Conservation (phyloP, 2,329 filamentous ascomycete species). For the Monosporascus ibericus region DNA sequence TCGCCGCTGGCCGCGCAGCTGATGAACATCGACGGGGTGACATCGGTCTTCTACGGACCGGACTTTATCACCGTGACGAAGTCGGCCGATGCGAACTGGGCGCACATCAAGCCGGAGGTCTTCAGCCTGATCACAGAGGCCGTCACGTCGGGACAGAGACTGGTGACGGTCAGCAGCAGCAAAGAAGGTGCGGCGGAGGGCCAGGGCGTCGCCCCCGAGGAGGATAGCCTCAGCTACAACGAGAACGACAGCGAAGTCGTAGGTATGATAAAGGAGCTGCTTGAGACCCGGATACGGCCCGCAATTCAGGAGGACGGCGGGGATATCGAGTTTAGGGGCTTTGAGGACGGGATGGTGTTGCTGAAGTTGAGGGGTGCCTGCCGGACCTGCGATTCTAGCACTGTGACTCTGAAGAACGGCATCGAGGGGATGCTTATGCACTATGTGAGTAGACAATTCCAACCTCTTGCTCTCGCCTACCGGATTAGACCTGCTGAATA, state of each 20-base stretch:
- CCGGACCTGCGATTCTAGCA: constrained; percentile 92
- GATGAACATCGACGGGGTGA: constrained; percentile 92
- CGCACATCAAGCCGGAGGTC: constrained; percentile 89
- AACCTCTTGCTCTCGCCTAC: neutral
- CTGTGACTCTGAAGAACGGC: constrained; percentile 92
- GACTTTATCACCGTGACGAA: constrained; percentile 99
- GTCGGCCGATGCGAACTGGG: constrained; percentile 81
- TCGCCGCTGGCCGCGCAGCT: constrained; percentile 87
- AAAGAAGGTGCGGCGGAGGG: constrained; percentile 41
- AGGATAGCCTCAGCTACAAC: constrained; percentile 74
- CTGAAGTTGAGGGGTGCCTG: constrained; percentile 89
- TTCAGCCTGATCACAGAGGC: constrained; percentile 93
- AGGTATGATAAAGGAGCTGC: constrained; percentile 95
- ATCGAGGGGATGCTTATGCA: constrained; percentile 99
- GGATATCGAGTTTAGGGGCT: constrained; percentile 92
- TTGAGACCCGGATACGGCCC: constrained; percentile 90
- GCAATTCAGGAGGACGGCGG: constrained; percentile 97
- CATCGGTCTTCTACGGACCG: constrained; percentile 84
- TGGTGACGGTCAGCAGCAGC: constrained; percentile 67
- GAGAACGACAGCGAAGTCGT: constrained; percentile 92
- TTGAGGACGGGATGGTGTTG: constrained; percentile 76
- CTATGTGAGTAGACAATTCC: constrained; percentile 56
- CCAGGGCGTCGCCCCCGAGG: constrained; percentile 36
- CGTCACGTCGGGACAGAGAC: constrained; percentile 73
- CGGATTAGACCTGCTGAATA: constrained; percentile 19